phyloP scores from a whole-genome alignment of 2,329 filamentous ascomycete species.

The Pseudopyricularia javanii region DNA sequence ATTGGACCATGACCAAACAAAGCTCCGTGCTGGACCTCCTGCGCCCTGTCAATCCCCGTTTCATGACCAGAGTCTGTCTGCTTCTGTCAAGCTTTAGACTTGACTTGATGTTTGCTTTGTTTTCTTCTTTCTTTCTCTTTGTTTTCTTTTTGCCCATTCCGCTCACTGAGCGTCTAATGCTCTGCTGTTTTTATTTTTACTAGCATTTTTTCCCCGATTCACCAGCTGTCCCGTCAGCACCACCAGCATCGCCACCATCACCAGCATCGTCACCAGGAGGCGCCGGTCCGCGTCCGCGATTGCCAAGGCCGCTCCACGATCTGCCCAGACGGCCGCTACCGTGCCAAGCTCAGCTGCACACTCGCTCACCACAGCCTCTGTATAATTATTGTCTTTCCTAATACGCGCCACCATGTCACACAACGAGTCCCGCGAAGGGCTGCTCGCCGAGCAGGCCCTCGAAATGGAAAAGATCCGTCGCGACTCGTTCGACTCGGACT shows the following conservation, averaged over 20 bases:
- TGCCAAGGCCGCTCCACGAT: background rate
- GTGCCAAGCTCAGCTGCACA: too few relatives aligned
- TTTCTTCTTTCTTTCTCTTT: background rate
- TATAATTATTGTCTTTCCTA: too few relatives aligned
- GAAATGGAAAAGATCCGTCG: constrained; percentile 3
- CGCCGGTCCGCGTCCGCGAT: constrained; percentile 2
- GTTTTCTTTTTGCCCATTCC: background rate
- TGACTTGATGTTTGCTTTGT: background rate
- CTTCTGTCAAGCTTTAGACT: background rate
- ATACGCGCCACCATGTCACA: background rate
- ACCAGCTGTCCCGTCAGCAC: too few relatives aligned
- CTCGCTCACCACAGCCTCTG: too few relatives aligned
- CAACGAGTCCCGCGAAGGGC: constrained; percentile 1
- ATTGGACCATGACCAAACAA: constrained; percentile 10
- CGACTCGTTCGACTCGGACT: constrained; percentile 9
- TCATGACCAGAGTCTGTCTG: constrained; percentile 8
- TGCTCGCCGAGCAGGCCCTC: background rate
- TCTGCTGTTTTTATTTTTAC: background rate
- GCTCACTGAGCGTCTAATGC: background rate
- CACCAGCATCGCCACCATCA: too few relatives aligned
- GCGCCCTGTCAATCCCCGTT: constrained; percentile 10
- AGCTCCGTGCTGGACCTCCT: background rate
- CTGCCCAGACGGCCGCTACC: background rate
- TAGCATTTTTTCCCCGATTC: too few relatives aligned
- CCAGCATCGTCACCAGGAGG: constrained; percentile 2